Evolutionary conservation across 2,329 filamentous ascomycete species (phyloP), one percentile per base, ranked within the genome.

Genomic region (Myriosclerotinia duriaeana): DNA sequence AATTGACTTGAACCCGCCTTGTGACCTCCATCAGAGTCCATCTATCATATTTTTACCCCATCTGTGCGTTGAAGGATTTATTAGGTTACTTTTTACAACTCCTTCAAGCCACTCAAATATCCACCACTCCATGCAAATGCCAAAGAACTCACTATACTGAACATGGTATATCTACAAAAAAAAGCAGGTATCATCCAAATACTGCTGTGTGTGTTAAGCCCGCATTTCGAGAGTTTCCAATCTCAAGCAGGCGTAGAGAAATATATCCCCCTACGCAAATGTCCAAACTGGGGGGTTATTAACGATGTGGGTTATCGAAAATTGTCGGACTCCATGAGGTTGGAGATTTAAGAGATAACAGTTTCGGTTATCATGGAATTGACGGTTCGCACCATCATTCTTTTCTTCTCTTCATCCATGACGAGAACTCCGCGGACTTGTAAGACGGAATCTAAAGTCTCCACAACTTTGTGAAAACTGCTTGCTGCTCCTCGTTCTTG

Each of bases 401-500:
- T 89, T 71, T 83, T 82, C 78, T 88, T 89, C 64, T 78, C 80
- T 70, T 83, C 83, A 74, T 92, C 90, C 48, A 85, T 80, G 36
- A 97, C 87, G 40, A 96, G 79, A 72, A 93, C 80, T 36, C 83
- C 82, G 38, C 88, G 86, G 68, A 81, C 81, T 70, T 82, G 83
- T 76, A 96, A 87, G 20, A 92, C 85, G 26, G 85, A 82, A 71
- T 89, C 84, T 72, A 97, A 82, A 3, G 90, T 89, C 67, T 93
- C 89, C 36, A 96, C 85, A 12, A 97, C 90, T 74, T 87, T 88
- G 76, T 92, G 85, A 79, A 98, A 96, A 72, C 90, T 95, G 73
- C 90, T 95, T 48, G 92, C 93, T 1, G 94, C 93, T n/a, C 94
- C 95, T 67, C 89, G 89, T 75, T 95, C 92, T 75, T 97, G 93